phyloP scores from a whole-genome alignment of 345 rosid species.

The Gossypium ekmanianum region DNA sequence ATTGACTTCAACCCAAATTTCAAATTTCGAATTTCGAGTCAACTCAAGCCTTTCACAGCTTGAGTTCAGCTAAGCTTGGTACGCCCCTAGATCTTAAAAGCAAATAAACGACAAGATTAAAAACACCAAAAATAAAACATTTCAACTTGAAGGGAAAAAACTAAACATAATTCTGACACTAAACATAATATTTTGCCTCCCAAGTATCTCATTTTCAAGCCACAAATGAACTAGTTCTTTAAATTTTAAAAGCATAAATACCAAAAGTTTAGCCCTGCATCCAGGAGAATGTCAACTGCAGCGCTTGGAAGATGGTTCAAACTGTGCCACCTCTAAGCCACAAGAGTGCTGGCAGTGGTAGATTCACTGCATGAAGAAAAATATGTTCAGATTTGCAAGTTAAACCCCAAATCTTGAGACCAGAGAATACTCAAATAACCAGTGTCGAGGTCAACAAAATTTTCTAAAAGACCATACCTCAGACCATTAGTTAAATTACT shows the following conservation, averaged over 20 bases:
- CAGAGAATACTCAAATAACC: background rate
- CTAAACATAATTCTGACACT: background rate
- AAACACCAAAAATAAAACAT: background rate
- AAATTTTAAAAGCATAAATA: background rate
- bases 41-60: background rate
- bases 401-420: background rate
- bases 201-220: background rate
- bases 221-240: slow-evolving; percentile 9
- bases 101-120: background rate
- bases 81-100: background rate
- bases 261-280: background rate
- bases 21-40: background rate
- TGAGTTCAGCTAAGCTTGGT: background rate
- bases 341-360: slow-evolving; percentile 64
- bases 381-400: background rate
- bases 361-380: slow-evolving; percentile 44
- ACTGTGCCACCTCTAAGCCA: slow-evolving; percentile 33
- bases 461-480: background rate
- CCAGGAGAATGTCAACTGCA: background rate
- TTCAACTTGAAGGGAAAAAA: background rate
- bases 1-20: too few relatives aligned
- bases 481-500: background rate
- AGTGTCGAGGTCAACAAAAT: background rate
- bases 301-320: background rate
- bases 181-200: background rate